These are phyloP conservation scores for Trichopus zeylanicus DNA, from an alignment of 116 monocot species.

Conservation along the genomic window DNA sequence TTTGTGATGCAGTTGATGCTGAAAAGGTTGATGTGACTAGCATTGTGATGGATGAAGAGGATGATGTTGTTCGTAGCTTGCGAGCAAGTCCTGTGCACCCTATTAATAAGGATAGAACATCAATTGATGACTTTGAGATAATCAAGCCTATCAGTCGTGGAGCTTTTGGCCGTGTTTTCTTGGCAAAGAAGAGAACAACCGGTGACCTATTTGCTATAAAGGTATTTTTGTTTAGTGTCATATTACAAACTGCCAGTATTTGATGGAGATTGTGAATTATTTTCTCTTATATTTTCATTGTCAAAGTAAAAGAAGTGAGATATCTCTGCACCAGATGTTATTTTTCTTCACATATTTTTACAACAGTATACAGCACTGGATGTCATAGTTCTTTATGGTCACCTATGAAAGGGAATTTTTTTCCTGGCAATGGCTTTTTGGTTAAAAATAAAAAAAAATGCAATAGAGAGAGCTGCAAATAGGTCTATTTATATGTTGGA, in stretches of 20 bases:
- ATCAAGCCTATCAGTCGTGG: constrained; percentile 99
- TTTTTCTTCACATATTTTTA: no score
- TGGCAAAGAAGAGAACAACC: constrained; percentile 98
- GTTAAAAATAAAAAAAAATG: no score
- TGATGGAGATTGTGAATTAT: neutral
- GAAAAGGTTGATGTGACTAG: constrained; percentile 85
- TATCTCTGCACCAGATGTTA: no score
- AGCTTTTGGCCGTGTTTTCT: constrained; percentile 97
- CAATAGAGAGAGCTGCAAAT: no score
- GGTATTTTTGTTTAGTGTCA: constrained; percentile 29
- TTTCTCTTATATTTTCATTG: no score
- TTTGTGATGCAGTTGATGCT: constrained; percentile 82
- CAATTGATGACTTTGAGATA: constrained; percentile 99
- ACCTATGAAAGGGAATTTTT: no score
- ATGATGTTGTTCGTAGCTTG: constrained; percentile 84
- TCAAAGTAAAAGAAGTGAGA: no score
- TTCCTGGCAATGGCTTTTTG: no score
- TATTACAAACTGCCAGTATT: neutral
- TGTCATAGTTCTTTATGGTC: no score
- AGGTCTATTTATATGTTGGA: no score
- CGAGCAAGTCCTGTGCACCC: constrained; percentile 86
- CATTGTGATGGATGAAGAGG: constrained; percentile 91
- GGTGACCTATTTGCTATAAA: constrained; percentile 99
- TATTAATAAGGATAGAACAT: constrained; percentile 71
- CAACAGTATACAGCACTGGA: no score